Base-by-base conservation (phyloP, 441 rosid genomes). In the Capsella rubella region DNA sequence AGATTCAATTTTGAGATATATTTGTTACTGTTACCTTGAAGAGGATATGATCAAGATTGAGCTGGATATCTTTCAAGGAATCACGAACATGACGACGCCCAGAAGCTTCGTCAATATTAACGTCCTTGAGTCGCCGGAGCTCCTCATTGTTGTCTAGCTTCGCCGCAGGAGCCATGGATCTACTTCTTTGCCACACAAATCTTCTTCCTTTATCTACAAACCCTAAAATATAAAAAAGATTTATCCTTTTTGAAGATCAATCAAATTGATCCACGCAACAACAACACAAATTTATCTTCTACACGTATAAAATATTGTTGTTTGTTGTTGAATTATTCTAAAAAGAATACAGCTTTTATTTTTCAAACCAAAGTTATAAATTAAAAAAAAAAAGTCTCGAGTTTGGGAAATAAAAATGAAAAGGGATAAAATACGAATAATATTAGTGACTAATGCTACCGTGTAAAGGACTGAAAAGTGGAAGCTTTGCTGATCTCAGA, bases 1-100 rank as follows among this genome's bases (percentile, higher is more conserved):
- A 9, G 5, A 66, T 51, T 42, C 32, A 40, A 31, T 45, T 39
- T 47, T 12, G 21, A 34, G 40, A 45, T 27, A 0, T 0, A 8
- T 45, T 39, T 2, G 0, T 1, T 4, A 1, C 2, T 14, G 6
- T 5, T 16, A 92, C 98, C 99, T 88, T 91, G 71, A 95, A 89
- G 57, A 92, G 83, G 49, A 95, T 72, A 76, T 95, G 99, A 71
- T 92, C 93, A 64, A 95, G 82, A 45, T 83, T 80, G 39, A 87
- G 89, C 72, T 92, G 98, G 53, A 89, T 77, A 51, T 87, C 80
- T 85, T 86, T 90, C 50, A 91, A 88, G 3, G 96, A 92, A n/a
- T 92, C 90, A 21, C 96, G 95, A 64, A 86, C 96, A 12, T 79
- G 86, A 72, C 92, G 82, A 75, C 98, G 85, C 13, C 87, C 88